Percentiles rank a stretch among this genome's conserved stretches.
phyloP scores from a whole-genome alignment of 2,329 filamentous ascomycete species.

The Ceratocystis huliohia region DNA sequence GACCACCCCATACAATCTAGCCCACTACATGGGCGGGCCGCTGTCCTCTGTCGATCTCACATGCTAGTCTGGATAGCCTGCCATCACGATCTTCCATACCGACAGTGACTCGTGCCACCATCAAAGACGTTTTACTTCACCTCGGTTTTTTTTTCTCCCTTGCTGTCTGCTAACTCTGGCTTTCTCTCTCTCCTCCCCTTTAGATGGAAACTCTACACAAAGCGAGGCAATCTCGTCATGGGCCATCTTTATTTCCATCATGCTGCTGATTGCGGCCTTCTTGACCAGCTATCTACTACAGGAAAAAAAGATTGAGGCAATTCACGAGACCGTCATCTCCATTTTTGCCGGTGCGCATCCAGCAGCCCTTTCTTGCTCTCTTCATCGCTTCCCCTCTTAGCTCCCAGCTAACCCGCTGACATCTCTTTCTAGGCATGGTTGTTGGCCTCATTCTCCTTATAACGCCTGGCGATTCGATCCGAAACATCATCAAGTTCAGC shows the following conservation, averaged over 20 bases:
- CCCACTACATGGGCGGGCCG: not conserved
- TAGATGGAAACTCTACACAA: slow-evolving; percentile 64
- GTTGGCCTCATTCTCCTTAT: slow-evolving; percentile 81
- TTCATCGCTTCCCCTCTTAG: not conserved
- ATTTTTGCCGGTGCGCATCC: slow-evolving; percentile 70
- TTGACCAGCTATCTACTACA: slow-evolving; percentile 96
- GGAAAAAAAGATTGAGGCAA: slow-evolving; percentile 90
- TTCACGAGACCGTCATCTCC: slow-evolving; percentile 95
- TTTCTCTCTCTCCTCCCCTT: slow-evolving; percentile 24
- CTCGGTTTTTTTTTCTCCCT: not conserved
- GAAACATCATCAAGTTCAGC: slow-evolving; percentile 87
- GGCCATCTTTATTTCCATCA: slow-evolving; percentile 93
- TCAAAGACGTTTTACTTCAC: not conserved
- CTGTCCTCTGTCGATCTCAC: not conserved
- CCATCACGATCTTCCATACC: not conserved
- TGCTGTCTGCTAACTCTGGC: not conserved
- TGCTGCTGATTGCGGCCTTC: slow-evolving; percentile 83
- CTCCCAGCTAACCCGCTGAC: slow-evolving; percentile 1
- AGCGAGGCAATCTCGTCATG: slow-evolving; percentile 94
- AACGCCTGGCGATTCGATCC: slow-evolving; percentile 68
- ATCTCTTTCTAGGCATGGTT: slow-evolving; percentile 60
- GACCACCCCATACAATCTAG: not conserved
- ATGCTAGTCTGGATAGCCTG: not conserved
- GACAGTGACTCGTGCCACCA: not conserved
- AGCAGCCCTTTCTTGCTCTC: slow-evolving; percentile 8